Conservation (phyloP, 148 eudicot genomes). For the Vaccinium macrocarpon region DNA sequence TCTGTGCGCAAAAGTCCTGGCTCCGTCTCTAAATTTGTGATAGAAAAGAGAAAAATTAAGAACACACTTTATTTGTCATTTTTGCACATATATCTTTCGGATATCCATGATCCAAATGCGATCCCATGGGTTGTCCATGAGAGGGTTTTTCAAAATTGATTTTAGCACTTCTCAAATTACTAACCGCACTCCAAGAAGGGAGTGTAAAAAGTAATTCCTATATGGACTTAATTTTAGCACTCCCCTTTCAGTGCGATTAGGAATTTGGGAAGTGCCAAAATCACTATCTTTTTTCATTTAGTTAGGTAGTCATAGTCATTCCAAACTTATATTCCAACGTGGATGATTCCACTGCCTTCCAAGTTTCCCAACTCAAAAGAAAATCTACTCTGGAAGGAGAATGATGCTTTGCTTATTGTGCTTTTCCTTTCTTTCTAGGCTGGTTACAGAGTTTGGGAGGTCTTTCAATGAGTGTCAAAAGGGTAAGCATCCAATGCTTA, state of each 20-base stretch:
- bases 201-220: no score
- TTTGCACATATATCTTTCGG: neutral
- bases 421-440: constrained; percentile 13
- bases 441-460: neutral
- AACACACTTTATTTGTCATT: neutral
- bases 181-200: no score
- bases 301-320: neutral
- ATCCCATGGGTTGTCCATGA: no score
- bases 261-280: neutral
- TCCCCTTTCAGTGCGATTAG: no score
- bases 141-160: no score
- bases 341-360: neutral
- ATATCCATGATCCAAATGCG: no score
- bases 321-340: neutral
- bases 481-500: constrained; percentile 22
- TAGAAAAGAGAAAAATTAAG: neutral
- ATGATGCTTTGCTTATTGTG: neutral
- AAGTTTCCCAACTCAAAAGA: constrained; percentile 9
- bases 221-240: no score
- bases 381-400: neutral
- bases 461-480: constrained; percentile 11
- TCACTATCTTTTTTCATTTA: neutral
- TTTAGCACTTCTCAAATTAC: no score
- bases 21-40: neutral
- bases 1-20: no score